Evolutionary conservation across 192 early-diverging fungal species (phyloP).

Genomic region (Ambispora gerdemannii): DNA sequence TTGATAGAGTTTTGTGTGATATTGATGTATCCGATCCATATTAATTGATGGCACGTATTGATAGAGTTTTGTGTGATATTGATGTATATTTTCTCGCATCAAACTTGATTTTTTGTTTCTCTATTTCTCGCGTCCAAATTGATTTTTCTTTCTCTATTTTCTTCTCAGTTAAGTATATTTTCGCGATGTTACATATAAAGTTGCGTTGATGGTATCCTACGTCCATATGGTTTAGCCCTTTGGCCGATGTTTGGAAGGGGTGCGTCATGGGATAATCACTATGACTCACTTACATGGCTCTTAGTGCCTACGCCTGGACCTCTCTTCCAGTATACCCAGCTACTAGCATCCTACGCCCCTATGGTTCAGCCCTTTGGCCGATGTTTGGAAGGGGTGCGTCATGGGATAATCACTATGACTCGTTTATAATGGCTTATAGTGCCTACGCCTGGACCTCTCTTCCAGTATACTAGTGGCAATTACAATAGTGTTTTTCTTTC

Average conservation of each 20-base stretch:
- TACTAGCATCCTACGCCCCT: slow-evolving; percentile 25
- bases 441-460: slow-evolving; percentile 9
- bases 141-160: too few relatives aligned
- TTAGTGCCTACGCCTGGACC: not conserved
- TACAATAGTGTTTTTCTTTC: too few relatives aligned
- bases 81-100: too few relatives aligned
- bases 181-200: too few relatives aligned
- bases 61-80: too few relatives aligned
- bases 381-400: slow-evolving; percentile 26
- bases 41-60: too few relatives aligned
- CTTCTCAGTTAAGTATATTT: slow-evolving; percentile 11
- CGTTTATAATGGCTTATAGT: slow-evolving; percentile 20
- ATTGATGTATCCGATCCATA: too few relatives aligned
- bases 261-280: slow-evolving; percentile 22
- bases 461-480: not conserved
- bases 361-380: slow-evolving; percentile 31
- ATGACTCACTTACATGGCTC: slow-evolving; percentile 26
- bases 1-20: too few relatives aligned
- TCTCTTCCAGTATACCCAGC: not conserved
- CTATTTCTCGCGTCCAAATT: too few relatives aligned
- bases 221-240: slow-evolving; percentile 30
- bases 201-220: slow-evolving; percentile 18
- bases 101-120: too few relatives aligned
- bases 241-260: slow-evolving; percentile 30
- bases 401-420: slow-evolving; percentile 28